Evolutionary conservation across 1,284 basidiomycete species (phyloP).

Genomic region (Gymnopus androsaceus): DNA sequence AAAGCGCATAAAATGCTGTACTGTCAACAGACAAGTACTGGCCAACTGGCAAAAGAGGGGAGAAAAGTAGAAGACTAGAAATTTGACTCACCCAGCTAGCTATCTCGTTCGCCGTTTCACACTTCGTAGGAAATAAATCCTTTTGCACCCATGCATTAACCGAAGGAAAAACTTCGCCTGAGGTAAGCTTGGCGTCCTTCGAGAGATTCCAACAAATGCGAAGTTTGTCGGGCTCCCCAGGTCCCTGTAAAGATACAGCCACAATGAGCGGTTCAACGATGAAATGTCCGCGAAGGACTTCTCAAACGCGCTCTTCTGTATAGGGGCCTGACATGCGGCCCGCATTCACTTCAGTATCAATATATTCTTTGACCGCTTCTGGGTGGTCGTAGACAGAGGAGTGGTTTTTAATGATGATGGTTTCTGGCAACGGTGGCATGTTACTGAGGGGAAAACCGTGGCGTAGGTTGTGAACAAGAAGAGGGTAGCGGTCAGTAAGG

Average conservation of each 20-base stretch:
- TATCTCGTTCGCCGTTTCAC: slow-evolving; percentile 22
- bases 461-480: no score
- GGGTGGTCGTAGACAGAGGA: slow-evolving; percentile 16
- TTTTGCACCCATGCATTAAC: slow-evolving; percentile 24
- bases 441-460: no score
- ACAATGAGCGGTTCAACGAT: slow-evolving; percentile 28
- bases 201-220: slow-evolving; percentile 23
- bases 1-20: no score
- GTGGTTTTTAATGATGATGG: no score
- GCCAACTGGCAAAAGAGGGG: neutral
- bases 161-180: neutral
- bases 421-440: no score
- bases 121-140: slow-evolving; percentile 24
- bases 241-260: slow-evolving; percentile 12
- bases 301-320: slow-evolving; percentile 23
- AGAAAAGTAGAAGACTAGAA: neutral
- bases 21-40: no score
- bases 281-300: slow-evolving; percentile 27
- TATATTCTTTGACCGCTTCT: slow-evolving; percentile 28
- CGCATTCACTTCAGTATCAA: slow-evolving; percentile 27
- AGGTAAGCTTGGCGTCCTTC: slow-evolving; percentile 1
- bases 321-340: slow-evolving; percentile 37
- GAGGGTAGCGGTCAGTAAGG: no score
- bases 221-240: slow-evolving; percentile 20
- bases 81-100: no score